Conservation (phyloP, 192 early-diverging fungal genomes). For the Coemansia sp. region DNA sequence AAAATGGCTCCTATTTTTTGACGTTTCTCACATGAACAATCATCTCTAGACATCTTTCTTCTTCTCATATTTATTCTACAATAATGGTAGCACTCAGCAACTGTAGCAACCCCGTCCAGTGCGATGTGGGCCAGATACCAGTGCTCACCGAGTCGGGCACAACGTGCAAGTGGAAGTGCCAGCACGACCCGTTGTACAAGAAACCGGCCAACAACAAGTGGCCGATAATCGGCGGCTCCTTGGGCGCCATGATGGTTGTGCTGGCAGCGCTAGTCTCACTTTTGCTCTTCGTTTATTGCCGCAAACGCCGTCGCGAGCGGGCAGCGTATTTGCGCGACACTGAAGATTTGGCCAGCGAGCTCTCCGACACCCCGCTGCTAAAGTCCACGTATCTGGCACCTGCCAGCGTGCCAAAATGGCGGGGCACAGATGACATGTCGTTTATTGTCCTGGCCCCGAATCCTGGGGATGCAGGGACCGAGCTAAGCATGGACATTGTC, state of each 20-base stretch:
- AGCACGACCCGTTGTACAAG: conserved; percentile 34
- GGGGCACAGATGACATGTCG: background rate
- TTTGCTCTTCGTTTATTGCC: conserved; percentile 18
- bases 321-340: conserved; percentile 38
- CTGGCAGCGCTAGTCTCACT: conserved; percentile 22
- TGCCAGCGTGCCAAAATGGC: background rate
- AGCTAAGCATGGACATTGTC: conserved; percentile 48
- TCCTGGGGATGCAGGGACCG: conserved; percentile 34
- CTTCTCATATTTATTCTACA: background rate
- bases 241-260: conserved; percentile 35
- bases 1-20: background rate
- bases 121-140: conserved; percentile 20
- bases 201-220: conserved; percentile 29
- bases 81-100: background rate
- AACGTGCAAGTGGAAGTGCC: conserved; percentile 36
- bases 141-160: conserved; percentile 20
- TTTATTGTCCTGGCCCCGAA: conserved; percentile 13
- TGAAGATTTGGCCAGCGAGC: conserved; percentile 43
- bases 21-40: background rate
- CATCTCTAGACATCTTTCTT: background rate
- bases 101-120: background rate
- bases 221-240: conserved; percentile 45
- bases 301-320: conserved; percentile 21
- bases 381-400: background rate
- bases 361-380: conserved; percentile 34